Evolutionary conservation across 2,329 filamentous ascomycete genomes (phyloP), one percentile per base, ranked within the genome.

Genomic region (Neoscytalidium dimidiatum): DNA sequence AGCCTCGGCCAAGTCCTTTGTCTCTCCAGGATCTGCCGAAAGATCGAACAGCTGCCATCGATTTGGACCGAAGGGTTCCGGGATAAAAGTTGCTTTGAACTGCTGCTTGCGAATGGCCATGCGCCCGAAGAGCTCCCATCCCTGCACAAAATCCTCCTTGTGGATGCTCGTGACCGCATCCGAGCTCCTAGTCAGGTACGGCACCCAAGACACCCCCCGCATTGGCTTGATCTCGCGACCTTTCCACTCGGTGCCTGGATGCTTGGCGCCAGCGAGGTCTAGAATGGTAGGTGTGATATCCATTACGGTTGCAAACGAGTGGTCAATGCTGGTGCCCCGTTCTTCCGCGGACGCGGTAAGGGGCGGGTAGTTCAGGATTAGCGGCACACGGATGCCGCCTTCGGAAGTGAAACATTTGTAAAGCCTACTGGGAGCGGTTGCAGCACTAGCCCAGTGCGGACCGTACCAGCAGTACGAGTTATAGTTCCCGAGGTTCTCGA

Each of bases 381-480:
- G 73, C 3, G 79, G 79, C 2, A 76, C 73, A 4, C 78, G 73
- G 14, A 80, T 74, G 14, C 77, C 75, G 9, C 74, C 71, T 61
- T 73, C 70, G 5, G 68, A 62, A 4, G 65, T 68, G 48, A 67
- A 71, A 26, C 48, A 66, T 49, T 72, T 73, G 67, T 69, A 73
- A 2, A 67, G 61, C 28, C 71, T 57, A 1, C 65, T 64, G 13
- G 71, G 70, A 4, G 71, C 70, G 3, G 66, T 72, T 4, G 68
- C 66, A 0, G 71, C 70, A 19, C 49, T 61, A 11, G 74, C 74
- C 76, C 76, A 78, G 1, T 71, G 72, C 0, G 74, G 69, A 2
- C 76, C 76, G 52, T 77, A 78, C 77, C 77, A 79, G 3, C 75
- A 68, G 62, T 72, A 79, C 6, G 70, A 74, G 64, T 78, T 72